phyloP scores from a whole-genome alignment of 2,329 filamentous ascomycete genomes.

The Geosmithia morbida region DNA sequence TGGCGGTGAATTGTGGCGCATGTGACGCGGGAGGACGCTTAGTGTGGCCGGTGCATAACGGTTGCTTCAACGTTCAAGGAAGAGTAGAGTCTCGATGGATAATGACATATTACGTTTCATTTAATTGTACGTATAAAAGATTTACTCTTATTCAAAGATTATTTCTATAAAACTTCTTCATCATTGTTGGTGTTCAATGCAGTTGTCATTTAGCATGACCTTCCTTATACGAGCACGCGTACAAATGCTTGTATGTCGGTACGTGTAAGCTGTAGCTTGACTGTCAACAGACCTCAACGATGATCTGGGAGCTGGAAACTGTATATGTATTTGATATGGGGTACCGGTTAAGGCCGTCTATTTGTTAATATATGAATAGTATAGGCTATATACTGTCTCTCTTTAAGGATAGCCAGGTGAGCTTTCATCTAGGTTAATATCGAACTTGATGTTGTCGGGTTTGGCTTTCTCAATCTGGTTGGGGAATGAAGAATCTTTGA shows the following conservation, averaged over 20 bases:
- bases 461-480: constrained; percentile 2
- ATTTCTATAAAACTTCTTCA: too few relatives aligned
- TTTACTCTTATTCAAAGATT: too few relatives aligned
- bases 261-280: background rate
- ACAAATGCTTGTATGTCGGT: background rate
- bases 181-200: too few relatives aligned
- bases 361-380: background rate
- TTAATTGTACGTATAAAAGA: background rate
- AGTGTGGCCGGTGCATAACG: background rate
- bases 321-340: too few relatives aligned
- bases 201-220: too few relatives aligned
- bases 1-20: background rate
- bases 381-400: background rate
- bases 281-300: too few relatives aligned
- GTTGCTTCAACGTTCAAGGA: background rate
- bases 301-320: too few relatives aligned
- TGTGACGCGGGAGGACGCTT: background rate
- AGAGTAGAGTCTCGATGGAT: background rate
- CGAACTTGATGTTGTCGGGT: constrained; percentile 3
- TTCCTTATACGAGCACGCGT: background rate
- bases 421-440: constrained; percentile 3
- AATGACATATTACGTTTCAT: background rate
- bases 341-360: too few relatives aligned
- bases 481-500: constrained; percentile 3
- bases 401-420: constrained; percentile 2